Evolutionary conservation across 805 yeast genomes (phyloP).

Genomic region (Wickerhamiella sergipiensis): DNA sequence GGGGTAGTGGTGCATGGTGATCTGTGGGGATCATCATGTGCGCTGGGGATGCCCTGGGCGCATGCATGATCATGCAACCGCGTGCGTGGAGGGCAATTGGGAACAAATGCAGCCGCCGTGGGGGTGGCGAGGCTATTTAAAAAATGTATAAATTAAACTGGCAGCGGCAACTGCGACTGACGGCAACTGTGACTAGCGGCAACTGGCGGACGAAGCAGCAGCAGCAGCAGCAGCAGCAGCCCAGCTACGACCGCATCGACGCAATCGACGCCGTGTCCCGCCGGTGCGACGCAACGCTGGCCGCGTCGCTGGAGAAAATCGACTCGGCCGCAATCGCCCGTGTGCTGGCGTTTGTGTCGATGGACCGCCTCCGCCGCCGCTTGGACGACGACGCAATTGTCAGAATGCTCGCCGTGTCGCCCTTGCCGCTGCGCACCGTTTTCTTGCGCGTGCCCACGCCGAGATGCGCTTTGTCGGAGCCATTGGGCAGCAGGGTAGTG

Average conservation of each 20-base stretch:
- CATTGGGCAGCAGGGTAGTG: not conserved
- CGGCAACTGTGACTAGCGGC: no score
- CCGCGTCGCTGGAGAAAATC: constrained; percentile 7
- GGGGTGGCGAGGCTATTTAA: no score
- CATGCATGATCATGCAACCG: not conserved
- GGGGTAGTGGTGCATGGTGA: not conserved
- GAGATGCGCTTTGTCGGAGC: not conserved
- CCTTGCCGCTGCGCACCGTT: constrained; percentile 2
- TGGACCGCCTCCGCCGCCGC: constrained; percentile 22
- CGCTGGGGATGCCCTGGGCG: not conserved
- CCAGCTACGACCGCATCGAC: not conserved
- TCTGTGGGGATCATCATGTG: not conserved
- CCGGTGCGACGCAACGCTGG: constrained; percentile 3
- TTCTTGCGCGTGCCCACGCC: not conserved
- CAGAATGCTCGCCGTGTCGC: constrained; percentile 25
- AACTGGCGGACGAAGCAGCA: no score
- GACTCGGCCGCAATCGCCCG: constrained; percentile 25
- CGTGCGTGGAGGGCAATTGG: no score
- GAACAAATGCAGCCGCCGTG: no score
- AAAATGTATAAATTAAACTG: not conserved
- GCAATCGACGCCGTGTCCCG: constrained; percentile 4
- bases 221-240: no score
- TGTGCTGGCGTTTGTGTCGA: constrained; percentile 27
- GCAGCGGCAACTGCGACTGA: no score
- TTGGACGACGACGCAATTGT: constrained; percentile 27